Evolutionary conservation across 2,329 filamentous ascomycete genomes (phyloP).

Genomic region (Ophiocordyceps sinensis): DNA sequence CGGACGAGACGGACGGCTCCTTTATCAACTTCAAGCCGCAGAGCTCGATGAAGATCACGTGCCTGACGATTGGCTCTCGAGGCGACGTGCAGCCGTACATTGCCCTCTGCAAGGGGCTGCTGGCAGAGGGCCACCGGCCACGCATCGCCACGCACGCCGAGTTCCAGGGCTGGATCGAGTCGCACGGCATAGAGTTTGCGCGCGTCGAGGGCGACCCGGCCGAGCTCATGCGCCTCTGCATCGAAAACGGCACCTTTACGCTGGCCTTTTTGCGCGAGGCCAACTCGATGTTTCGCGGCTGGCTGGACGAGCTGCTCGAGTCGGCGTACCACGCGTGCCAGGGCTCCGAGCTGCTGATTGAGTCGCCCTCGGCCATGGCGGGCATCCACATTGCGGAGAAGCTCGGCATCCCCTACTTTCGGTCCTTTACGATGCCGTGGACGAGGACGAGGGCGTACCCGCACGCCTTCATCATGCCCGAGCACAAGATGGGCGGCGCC

Average conservation of each 20-base stretch:
- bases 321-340: constrained; percentile 77
- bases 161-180: constrained; percentile 77
- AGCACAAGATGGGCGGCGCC: constrained; percentile 84
- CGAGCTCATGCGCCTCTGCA: constrained; percentile 90
- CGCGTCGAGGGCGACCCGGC: constrained; percentile 81
- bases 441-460: constrained; percentile 90
- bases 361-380: constrained; percentile 92
- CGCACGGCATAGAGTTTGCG: constrained; percentile 88
- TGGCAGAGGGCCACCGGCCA: constrained; percentile 74
- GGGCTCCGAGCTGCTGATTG: constrained; percentile 78
- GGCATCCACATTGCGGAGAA: constrained; percentile 96
- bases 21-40: constrained; percentile 83
- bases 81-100: constrained; percentile 98
- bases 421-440: constrained; percentile 98
- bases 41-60: constrained; percentile 70
- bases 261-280: constrained; percentile 81
- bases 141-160: constrained; percentile 86
- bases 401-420: constrained; percentile 84
- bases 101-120: constrained; percentile 77
- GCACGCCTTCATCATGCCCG: constrained; percentile 86
- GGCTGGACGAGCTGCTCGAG: constrained; percentile 77
- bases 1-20: constrained; percentile 79
- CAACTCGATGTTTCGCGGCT: constrained; percentile 76
- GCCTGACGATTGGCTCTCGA: constrained; percentile 86
- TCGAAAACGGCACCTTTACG: constrained; percentile 95